Percentiles rank a stretch among this genome's conserved stretches.
These are phyloP conservation scores for Trichoderma citrinoviride DNA, from an alignment of 2,329 filamentous ascomycete genomes.

Conservation along the genomic window DNA sequence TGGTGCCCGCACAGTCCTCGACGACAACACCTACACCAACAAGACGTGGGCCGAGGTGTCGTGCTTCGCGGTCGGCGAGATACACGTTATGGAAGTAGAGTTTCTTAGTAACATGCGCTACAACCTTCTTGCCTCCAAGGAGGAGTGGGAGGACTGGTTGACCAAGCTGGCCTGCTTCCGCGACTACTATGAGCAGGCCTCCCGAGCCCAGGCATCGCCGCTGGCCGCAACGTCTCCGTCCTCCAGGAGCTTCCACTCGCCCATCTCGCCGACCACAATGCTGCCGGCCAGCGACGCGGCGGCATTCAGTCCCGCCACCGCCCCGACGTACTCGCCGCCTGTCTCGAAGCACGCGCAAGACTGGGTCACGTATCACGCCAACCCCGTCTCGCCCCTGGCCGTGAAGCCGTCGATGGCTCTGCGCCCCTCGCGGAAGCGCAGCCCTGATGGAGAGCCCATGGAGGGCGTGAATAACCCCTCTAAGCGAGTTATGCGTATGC, in stretches of 20 bases:
- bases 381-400: constrained; percentile 48
- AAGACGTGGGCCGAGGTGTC: constrained; percentile 99
- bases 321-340: constrained; percentile 43
- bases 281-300: constrained; percentile 32
- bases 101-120: constrained; percentile 99
- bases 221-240: constrained; percentile 34
- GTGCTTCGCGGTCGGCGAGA: constrained; percentile 87
- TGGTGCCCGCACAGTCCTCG: constrained; percentile 60
- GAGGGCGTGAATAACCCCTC: constrained; percentile 47
- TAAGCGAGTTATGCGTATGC: constrained; percentile 45
- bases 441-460: constrained; percentile 47
- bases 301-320: constrained; percentile 35
- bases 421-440: constrained; percentile 47
- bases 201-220: constrained; percentile 43
- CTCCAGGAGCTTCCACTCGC: constrained; percentile 42
- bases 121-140: constrained; percentile 79
- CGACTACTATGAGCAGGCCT: constrained; percentile 74
- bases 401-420: constrained; percentile 45
- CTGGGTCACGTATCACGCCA: constrained; percentile 42
- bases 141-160: constrained; percentile 87
- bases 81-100: constrained; percentile 99
- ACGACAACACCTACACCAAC: constrained; percentile 99
- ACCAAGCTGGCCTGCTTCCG: constrained; percentile 77
- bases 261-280: constrained; percentile 49
- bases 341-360: constrained; percentile 37